Evolutionary conservation across 148 eudicot genomes (phyloP).

Genomic region (Fagopyrum esculentum): DNA sequence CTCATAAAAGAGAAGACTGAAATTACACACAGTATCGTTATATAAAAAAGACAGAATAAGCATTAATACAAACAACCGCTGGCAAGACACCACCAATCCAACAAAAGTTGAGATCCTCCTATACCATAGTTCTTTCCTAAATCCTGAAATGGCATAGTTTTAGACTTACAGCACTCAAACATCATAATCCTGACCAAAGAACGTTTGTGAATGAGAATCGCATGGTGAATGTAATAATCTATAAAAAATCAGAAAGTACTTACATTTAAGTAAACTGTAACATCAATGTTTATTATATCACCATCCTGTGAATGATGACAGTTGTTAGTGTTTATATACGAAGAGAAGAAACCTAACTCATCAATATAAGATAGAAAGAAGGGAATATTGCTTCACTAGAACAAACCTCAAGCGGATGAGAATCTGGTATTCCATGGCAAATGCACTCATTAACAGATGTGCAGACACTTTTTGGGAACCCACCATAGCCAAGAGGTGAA

Average conservation of each 20-base stretch:
- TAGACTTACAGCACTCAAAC: not conserved
- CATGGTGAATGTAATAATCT: not conserved
- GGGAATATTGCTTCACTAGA: not conserved
- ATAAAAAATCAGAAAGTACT: slow-evolving; percentile 21
- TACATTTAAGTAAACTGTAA: slow-evolving; percentile 88
- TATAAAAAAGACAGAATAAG: not conserved
- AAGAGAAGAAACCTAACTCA: not conserved
- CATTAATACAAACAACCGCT: not conserved
- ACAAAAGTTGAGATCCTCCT: not conserved
- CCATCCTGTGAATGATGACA: slow-evolving; percentile 63
- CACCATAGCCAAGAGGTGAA: slow-evolving; percentile 97
- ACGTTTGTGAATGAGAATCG: not conserved
- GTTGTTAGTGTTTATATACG: not conserved
- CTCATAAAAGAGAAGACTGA: not conserved
- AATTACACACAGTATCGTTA: not conserved
- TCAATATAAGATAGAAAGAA: not conserved
- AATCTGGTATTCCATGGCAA: slow-evolving; percentile 99
- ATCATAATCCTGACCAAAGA: not conserved
- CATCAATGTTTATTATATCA: slow-evolving; percentile 91
- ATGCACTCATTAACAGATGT: slow-evolving; percentile 99
- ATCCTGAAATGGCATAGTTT: not conserved
- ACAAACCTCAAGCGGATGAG: slow-evolving; percentile 83
- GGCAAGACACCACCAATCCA: not conserved
- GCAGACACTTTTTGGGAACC: slow-evolving; percentile 98
- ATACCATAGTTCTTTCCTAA: not conserved